phyloP scores from a whole-genome alignment of 2,329 filamentous ascomycete species.

The Pseudocercospora crystallina region DNA sequence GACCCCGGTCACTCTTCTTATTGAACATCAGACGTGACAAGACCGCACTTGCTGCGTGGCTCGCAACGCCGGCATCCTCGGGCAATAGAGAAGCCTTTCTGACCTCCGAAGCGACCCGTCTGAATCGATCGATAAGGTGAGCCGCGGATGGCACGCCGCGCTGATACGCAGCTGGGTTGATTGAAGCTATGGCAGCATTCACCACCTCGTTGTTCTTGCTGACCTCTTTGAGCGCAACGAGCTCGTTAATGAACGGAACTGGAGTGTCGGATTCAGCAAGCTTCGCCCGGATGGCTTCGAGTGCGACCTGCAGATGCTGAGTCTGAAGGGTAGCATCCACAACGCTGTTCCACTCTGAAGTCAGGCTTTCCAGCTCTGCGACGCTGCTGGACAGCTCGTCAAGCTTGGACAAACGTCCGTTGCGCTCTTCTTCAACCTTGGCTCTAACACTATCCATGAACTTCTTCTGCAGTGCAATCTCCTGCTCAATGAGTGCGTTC shows the following conservation, averaged over 20 bases:
- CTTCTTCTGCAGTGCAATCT: slow-evolving; percentile 79
- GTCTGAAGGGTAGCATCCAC: slow-evolving; percentile 89
- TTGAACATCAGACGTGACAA: slow-evolving; percentile 95
- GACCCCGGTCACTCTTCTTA: slow-evolving; percentile 64
- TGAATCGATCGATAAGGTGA: slow-evolving; percentile 92
- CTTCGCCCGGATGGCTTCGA: slow-evolving; percentile 85
- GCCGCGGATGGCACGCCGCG: slow-evolving; percentile 79
- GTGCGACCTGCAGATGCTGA: slow-evolving; percentile 92
- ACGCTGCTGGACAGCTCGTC: slow-evolving; percentile 76
- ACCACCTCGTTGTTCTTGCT: slow-evolving; percentile 75
- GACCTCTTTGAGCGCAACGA: slow-evolving; percentile 92
- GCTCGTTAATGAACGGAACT: slow-evolving; percentile 80
- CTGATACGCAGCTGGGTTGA: slow-evolving; percentile 92
- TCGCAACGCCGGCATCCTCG: slow-evolving; percentile 90
- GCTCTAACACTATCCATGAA: slow-evolving; percentile 76
- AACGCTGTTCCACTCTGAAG: slow-evolving; percentile 84
- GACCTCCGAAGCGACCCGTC: slow-evolving; percentile 86
- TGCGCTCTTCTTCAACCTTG: slow-evolving; percentile 84
- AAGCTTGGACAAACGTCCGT: slow-evolving; percentile 82
- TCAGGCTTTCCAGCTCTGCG: slow-evolving; percentile 80
- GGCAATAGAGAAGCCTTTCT: slow-evolving; percentile 91
- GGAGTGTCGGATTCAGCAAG: slow-evolving; percentile 73
- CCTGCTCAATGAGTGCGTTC: slow-evolving; percentile 88
- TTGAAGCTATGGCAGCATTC: slow-evolving; percentile 90
- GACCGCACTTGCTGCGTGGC: slow-evolving; percentile 84